Percentiles rank a stretch among this genome's conserved stretches.
These are phyloP conservation scores for Talaromyces borbonicus DNA, from an alignment of 495 filamentous ascomycete genomes.

Conservation along the genomic window DNA sequence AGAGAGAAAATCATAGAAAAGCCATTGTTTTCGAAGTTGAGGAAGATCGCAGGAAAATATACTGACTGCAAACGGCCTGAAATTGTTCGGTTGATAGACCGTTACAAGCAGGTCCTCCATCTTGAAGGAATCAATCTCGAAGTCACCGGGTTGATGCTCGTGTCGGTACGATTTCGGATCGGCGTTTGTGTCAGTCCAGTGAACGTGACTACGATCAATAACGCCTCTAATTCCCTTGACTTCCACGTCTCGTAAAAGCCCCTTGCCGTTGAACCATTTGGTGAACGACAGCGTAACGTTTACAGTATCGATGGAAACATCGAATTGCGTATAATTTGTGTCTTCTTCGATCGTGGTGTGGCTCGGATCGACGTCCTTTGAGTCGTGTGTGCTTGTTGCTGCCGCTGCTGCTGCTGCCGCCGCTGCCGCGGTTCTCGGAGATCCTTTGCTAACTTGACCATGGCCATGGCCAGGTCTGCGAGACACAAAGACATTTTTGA, in stretches of 20 bases:
- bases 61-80: conserved; percentile 88
- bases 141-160: conserved; percentile 84
- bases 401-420: conserved; percentile 69
- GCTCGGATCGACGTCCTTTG: conserved; percentile 15
- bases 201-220: conserved; percentile 75
- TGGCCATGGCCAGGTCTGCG: conserved; percentile 70
- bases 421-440: conserved; percentile 73
- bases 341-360: conserved; percentile 57
- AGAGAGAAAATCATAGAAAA: conserved; percentile 94
- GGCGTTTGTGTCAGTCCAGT: conserved; percentile 51
- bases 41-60: conserved; percentile 93
- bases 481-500: conserved; percentile 95
- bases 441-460: conserved; percentile 85
- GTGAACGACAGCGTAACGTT: conserved; percentile 96
- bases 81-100: conserved; percentile 78
- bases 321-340: conserved; percentile 95
- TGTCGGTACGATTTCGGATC: conserved; percentile 84
- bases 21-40: conserved; percentile 85
- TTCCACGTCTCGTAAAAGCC: conserved; percentile 82
- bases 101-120: conserved; percentile 90
- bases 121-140: conserved; percentile 93
- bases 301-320: conserved; percentile 86
- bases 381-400: conserved; percentile 20
- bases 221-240: conserved; percentile 95
- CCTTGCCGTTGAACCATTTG: conserved; percentile 97